Evolutionary conservation across 1,139 yeast species (phyloP), one percentile per base, ranked within the genome.

Genomic region (Debaryomyces udenii): DNA sequence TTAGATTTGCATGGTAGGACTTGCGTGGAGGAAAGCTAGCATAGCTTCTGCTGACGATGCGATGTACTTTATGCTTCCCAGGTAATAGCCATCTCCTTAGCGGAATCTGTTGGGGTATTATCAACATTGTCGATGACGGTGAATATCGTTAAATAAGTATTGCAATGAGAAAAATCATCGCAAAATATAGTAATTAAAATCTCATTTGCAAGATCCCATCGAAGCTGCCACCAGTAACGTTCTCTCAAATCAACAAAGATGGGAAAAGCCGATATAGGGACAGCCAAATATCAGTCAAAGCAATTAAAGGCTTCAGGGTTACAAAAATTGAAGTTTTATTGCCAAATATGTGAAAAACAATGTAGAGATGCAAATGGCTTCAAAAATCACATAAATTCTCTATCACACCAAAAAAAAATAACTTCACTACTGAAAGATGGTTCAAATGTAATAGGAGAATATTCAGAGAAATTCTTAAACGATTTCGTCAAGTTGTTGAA

Each of bases 361-460:
- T 91, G 98, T 60, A 71, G 98, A 41, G 99, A 94, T 59, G 93
- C 87, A 48, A 93, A 93, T 63, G 99, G 99, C 26, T 93, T 87
- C 68, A 84, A 86, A 56, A 86, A 93, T 57, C 99, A 93, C 61
- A 72, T 84, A 14, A 74, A 76, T 47, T 83, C 96, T 11, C 90
- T 88, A 32, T 75, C 87, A 1, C 99, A 93, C 59, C 65, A 77
- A 37, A 53, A 62, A 35, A 48, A 58, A 61, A 57, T 48, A 39
- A 48, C 59, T 69, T 70, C 55, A 37, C 42, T 61, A 6, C 59
- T 66, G 40, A 69, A 76, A 13, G 63, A 65, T 13, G 74, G 81
- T 1, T 62, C 49, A 10, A 51, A 63, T 17, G 76, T 81, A 32
- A 76, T 88, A 0, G 80, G 74, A 13, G 74, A 78, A 27, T 91